These are phyloP conservation scores for Apiotrichum mycotoxinovorans DNA, from an alignment of 1,284 basidiomycete genomes.

Conservation along the genomic window DNA sequence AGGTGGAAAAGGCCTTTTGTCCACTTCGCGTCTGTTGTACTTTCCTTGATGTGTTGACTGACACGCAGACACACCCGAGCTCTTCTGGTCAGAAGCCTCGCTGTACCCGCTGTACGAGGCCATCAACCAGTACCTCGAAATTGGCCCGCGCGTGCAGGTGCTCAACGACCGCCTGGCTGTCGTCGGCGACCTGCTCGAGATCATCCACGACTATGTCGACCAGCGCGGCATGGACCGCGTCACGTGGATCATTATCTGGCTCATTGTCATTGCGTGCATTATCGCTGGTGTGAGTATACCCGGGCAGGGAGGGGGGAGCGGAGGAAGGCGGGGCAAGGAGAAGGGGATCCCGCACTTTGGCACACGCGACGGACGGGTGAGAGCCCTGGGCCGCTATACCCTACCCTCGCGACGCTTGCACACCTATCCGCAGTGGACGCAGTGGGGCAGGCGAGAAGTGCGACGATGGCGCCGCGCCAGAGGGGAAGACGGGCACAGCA, in stretches of 20 bases:
- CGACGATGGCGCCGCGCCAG: too few relatives aligned
- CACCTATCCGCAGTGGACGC: too few relatives aligned
- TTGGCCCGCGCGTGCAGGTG: slow-evolving; percentile 75
- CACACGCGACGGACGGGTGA: too few relatives aligned
- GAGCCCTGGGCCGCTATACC: too few relatives aligned
- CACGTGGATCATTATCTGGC: slow-evolving; percentile 92
- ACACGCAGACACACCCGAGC: slow-evolving; percentile 70
- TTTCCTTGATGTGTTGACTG: slow-evolving; percentile 4
- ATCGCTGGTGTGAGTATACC: slow-evolving; percentile 42
- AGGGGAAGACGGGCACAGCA: too few relatives aligned
- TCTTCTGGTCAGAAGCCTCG: slow-evolving; percentile 93
- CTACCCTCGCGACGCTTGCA: too few relatives aligned
- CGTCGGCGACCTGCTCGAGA: slow-evolving; percentile 81
- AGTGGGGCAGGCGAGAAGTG: too few relatives aligned
- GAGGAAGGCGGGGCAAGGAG: slow-evolving; percentile 2
- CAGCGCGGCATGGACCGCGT: slow-evolving; percentile 88
- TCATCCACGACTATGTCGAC: slow-evolving; percentile 91
- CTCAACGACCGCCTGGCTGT: slow-evolving; percentile 86
- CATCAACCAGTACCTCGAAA: slow-evolving; percentile 92
- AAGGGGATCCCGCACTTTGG: too few relatives aligned
- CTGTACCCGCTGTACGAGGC: slow-evolving; percentile 87
- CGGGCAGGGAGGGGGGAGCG: slow-evolving; percentile 9
- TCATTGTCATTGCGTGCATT: slow-evolving; percentile 82
- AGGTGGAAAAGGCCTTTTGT: too few relatives aligned
- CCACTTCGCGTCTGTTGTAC: slow-evolving; percentile 31